Percentiles rank a stretch among this genome's conserved stretches.
These are phyloP conservation scores for Pseudogymnoascus sp. DNA, from an alignment of 2,329 filamentous ascomycete genomes.

Conservation along the genomic window DNA sequence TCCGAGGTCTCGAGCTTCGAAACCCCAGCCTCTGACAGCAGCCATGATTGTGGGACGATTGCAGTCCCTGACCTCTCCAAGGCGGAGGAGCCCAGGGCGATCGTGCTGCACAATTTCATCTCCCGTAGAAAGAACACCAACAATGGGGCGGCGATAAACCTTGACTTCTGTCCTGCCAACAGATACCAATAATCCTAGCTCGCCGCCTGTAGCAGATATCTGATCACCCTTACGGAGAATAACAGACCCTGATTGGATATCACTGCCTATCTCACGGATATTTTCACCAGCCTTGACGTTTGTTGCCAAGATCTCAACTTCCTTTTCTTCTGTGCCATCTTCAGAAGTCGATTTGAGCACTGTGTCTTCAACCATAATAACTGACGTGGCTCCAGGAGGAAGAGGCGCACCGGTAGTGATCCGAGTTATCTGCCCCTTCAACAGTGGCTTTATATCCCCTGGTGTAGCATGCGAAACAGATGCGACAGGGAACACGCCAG, in stretches of 20 bases:
- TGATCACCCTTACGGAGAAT: slow-evolving; percentile 71
- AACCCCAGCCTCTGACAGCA: slow-evolving; percentile 65
- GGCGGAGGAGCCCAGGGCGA: slow-evolving; percentile 49
- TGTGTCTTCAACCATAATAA: slow-evolving; percentile 97
- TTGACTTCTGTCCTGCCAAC: slow-evolving; percentile 65
- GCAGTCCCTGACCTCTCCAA: slow-evolving; percentile 87
- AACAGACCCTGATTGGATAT: slow-evolving; percentile 59
- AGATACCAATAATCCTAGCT: slow-evolving; percentile 81
- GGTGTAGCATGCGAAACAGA: slow-evolving; percentile 80
- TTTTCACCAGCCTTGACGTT: slow-evolving; percentile 74
- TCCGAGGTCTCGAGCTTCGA: slow-evolving; percentile 72
- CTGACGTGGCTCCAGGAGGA: slow-evolving; percentile 77
- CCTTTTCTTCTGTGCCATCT: slow-evolving; percentile 74
- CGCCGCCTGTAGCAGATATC: slow-evolving; percentile 81
- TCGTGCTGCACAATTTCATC: slow-evolving; percentile 83
- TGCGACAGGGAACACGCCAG: slow-evolving; percentile 76
- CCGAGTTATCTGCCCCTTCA: slow-evolving; percentile 68
- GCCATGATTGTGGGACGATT: slow-evolving; percentile 84
- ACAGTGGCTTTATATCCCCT: slow-evolving; percentile 53
- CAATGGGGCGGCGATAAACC: slow-evolving; percentile 65
- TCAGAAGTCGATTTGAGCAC: slow-evolving; percentile 64
- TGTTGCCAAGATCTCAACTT: slow-evolving; percentile 76
- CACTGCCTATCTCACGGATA: slow-evolving; percentile 82
- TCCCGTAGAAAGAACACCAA: slow-evolving; percentile 87
- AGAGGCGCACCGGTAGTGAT: slow-evolving; percentile 94